Conservation (phyloP, 2,329 filamentous ascomycete genomes). For the Fusarium xylarioides region DNA sequence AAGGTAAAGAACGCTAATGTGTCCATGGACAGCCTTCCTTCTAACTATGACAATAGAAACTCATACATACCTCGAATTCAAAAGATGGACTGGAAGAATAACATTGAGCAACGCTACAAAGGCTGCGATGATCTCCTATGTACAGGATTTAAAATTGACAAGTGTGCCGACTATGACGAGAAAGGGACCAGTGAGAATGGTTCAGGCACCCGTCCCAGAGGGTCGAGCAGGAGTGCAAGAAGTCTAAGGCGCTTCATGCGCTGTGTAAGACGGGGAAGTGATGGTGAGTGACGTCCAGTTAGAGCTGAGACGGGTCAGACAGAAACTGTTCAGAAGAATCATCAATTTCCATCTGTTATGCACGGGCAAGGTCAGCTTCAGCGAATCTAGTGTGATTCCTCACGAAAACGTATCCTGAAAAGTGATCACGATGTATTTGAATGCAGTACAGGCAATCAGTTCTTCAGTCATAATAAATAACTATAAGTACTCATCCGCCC, state of each 20-base stretch:
- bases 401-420: rapidly evolving
- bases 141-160: not conserved
- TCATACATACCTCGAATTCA: not conserved
- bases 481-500: not conserved
- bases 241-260: too few species aligned
- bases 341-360: too few species aligned
- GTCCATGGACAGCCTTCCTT: rapidly evolving
- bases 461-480: too few species aligned
- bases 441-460: rapidly evolving
- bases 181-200: not conserved
- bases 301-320: not conserved
- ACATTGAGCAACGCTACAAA: not conserved
- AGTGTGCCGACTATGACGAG: not conserved
- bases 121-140: not conserved
- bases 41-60: not conserved
- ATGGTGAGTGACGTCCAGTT: too few species aligned
- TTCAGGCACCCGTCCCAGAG: not conserved
- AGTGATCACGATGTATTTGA: rapidly evolving
- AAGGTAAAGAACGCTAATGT: too few species aligned
- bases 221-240: not conserved
- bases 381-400: not conserved
- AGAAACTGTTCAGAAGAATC: too few species aligned
- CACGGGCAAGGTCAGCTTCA: not conserved
- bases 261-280: too few species aligned
- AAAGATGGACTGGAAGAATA: not conserved